A percentile compares a stretch with the other conserved stretches of the same genome.
These are phyloP conservation scores for Ceratocystis alfenasii DNA, from an alignment of 2,329 filamentous ascomycete genomes.

Conservation along the genomic window DNA sequence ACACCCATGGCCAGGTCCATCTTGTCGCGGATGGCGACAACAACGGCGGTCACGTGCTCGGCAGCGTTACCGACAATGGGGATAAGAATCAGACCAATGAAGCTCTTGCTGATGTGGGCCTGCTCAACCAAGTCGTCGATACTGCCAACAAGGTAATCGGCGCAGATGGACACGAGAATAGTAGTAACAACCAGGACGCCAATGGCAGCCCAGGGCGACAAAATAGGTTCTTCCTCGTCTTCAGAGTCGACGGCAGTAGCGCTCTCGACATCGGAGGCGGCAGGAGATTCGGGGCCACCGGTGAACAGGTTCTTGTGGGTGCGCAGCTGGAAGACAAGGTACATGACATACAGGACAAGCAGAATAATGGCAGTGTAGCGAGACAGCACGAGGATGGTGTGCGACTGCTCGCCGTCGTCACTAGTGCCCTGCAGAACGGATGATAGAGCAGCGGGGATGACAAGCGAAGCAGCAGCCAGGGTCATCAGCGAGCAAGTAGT, in stretches of 20 bases:
- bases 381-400: slow-evolving; percentile 58
- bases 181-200: slow-evolving; percentile 59
- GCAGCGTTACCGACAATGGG: slow-evolving; percentile 72
- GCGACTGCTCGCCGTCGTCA: slow-evolving; percentile 33
- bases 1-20: slow-evolving; percentile 66
- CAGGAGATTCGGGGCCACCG: slow-evolving; percentile 32
- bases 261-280: slow-evolving; percentile 23
- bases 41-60: slow-evolving; percentile 69
- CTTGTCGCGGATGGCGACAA: slow-evolving; percentile 67
- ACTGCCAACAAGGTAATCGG: slow-evolving; percentile 64
- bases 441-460: slow-evolving; percentile 66
- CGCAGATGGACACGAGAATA: slow-evolving; percentile 57
- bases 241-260: slow-evolving; percentile 34
- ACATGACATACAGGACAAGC: slow-evolving; percentile 61
- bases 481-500: slow-evolving; percentile 67
- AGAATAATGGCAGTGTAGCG: slow-evolving; percentile 66
- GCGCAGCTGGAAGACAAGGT: slow-evolving; percentile 65
- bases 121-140: slow-evolving; percentile 60
- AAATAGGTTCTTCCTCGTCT: slow-evolving; percentile 33
- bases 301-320: slow-evolving; percentile 66
- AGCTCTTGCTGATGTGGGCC: slow-evolving; percentile 63
- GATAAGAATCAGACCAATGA: slow-evolving; percentile 67
- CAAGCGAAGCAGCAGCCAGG: slow-evolving; percentile 62
- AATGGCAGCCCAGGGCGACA: slow-evolving; percentile 52
- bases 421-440: slow-evolving; percentile 44